Conservation (phyloP, 148 eudicot species). For the Rhododendron mucronatum region DNA sequence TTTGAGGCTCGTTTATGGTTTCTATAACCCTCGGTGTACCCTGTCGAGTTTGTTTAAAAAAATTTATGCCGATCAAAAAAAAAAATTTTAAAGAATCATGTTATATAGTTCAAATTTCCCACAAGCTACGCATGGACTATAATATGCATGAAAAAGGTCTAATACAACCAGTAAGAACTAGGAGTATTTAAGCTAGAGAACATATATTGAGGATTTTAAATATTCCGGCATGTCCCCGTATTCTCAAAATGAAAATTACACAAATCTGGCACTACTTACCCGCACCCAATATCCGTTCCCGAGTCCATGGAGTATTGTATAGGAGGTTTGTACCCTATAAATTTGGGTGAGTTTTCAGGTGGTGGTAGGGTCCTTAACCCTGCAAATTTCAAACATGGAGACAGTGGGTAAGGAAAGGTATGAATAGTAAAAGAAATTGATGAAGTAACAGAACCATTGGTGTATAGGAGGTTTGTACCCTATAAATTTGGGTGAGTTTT, state of each 20-base stretch:
- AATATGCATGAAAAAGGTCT: background rate
- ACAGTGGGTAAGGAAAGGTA: background rate
- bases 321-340: background rate
- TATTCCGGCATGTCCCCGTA: background rate
- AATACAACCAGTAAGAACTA: background rate
- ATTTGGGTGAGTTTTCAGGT: background rate
- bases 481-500: background rate
- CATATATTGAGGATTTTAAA: background rate
- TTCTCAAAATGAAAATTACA: background rate
- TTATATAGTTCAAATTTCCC: background rate
- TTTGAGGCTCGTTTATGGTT: no score
- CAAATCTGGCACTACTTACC: background rate
- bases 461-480: background rate
- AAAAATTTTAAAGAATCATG: no score
- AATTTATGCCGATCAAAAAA: no score
- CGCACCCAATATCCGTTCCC: background rate
- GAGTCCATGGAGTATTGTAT: background rate
- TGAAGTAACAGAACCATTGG: background rate
- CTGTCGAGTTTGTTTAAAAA: no score
- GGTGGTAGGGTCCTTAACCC: constrained; percentile 13
- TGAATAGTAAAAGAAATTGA: background rate
- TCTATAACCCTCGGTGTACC: no score
- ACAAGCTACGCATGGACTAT: background rate
- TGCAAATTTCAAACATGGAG: background rate
- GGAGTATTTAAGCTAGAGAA: background rate